Evolutionary conservation across 768 basidiomycete species (phyloP).

Genomic region (Sporobolomyces phaffii): DNA sequence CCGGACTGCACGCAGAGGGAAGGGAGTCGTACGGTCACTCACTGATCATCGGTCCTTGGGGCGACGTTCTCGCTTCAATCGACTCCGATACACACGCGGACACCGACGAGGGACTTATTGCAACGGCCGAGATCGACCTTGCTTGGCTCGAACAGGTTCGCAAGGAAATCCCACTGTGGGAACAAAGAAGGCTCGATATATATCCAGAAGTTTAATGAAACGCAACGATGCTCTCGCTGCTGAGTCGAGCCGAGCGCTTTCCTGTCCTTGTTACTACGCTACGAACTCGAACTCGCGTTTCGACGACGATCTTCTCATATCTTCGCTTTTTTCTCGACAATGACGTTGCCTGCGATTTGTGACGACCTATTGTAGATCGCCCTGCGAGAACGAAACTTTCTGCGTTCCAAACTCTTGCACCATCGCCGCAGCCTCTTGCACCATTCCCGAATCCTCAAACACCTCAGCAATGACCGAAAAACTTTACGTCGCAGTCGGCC

Average conservation of each 20-base stretch:
- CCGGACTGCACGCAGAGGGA: constrained; percentile 17
- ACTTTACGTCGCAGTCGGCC: constrained; percentile 35
- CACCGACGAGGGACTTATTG: constrained; percentile 25
- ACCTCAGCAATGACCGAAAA: neutral
- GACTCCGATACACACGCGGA: neutral
- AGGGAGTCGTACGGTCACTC: constrained; percentile 37
- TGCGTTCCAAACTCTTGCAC: too few relatives aligned
- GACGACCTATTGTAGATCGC: too few relatives aligned
- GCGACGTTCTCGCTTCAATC: constrained; percentile 29
- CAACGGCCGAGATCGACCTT: constrained; percentile 38
- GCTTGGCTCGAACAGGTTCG: constrained; percentile 28
- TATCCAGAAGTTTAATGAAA: constrained; percentile 17
- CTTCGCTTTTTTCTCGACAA: neutral
- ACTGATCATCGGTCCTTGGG: constrained; percentile 41
- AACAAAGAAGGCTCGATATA: constrained; percentile 38
- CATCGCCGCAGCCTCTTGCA: too few relatives aligned
- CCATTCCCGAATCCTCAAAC: too few relatives aligned
- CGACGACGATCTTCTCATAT: neutral
- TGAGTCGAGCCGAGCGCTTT: too few relatives aligned
- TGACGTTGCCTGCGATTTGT: too few relatives aligned
- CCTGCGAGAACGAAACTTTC: too few relatives aligned
- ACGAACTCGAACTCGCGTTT: neutral
- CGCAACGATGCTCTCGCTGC: too few relatives aligned
- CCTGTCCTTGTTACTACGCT: neutral
- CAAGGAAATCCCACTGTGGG: constrained; percentile 39